Evolutionary conservation across 169 alveolate genomes (phyloP), one percentile per base, ranked within the genome.

Genomic region (Cytauxzoon felis): DNA sequence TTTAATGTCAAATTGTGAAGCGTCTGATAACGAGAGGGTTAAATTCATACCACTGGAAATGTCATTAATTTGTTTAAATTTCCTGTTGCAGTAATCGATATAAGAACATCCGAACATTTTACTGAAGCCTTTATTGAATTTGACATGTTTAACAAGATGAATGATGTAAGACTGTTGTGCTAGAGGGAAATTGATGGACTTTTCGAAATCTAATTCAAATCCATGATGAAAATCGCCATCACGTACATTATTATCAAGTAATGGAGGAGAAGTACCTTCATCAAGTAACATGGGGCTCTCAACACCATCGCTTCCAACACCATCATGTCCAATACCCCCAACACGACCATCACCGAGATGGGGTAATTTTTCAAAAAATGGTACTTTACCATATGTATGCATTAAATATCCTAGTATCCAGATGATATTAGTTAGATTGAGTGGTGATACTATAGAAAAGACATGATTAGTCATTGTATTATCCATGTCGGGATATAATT

Each of bases 151-250:
- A 13, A 52, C 78, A 19, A 73, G 65, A 54, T 32, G 58, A 7
- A 47, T 30, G 21, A 62, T 36, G 48, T 73, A 73, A 1, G 84
- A 73, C 49, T 73, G 84, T 47, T 73, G 84, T 11, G 84, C 58
- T 47, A 73, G 40, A 21, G 84, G 84, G 26, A 53, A 67, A 11
- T 21, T 21, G n/a, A 43, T 23, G 4, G 65, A 16, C 3, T 36
- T 6, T 1, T 51, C n/a, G 18, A 53, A 34, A 19, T 56, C 67
- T 0, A 34, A 18, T 5, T 5, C 52, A 27, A 47, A 62, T 9
- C 42, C 8, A 3, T n/a, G 54, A 3, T 16, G 4, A 3, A 5
- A 5, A 16, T 53, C 63, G 16, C 18, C 27, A 7, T 53, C 63
- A 30, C n/a, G 23, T 30, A 53, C n/a, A 3, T 7, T 5, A 18